Conservation (phyloP, 2,329 filamentous ascomycete genomes). For the Venturia carpophila region DNA sequence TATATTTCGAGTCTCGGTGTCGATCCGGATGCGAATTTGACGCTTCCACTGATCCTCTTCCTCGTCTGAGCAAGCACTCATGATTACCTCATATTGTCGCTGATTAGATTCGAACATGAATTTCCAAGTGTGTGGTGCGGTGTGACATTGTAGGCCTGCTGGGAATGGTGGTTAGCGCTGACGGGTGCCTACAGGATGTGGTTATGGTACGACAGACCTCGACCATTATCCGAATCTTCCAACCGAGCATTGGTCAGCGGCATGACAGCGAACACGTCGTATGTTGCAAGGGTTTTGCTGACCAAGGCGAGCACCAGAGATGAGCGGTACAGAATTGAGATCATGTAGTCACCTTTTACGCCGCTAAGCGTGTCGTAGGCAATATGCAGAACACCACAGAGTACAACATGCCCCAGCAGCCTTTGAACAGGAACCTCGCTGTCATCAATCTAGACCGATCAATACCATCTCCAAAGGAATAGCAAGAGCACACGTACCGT, state of each 20-base stretch:
- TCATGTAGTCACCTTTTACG: slow-evolving; percentile 71
- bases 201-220: slow-evolving; percentile 40
- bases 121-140: slow-evolving; percentile 86
- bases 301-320: slow-evolving; percentile 68
- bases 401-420: slow-evolving; percentile 67
- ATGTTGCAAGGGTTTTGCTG: slow-evolving; percentile 56
- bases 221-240: slow-evolving; percentile 66
- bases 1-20: slow-evolving; percentile 43
- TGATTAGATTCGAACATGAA: slow-evolving; percentile 71
- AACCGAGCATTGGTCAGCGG: slow-evolving; percentile 57
- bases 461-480: neutral
- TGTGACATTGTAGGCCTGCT: slow-evolving; percentile 79
- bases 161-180: neutral
- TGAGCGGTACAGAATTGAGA: slow-evolving; percentile 74
- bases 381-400: slow-evolving; percentile 77
- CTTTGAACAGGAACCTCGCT: slow-evolving; percentile 50
- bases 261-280: slow-evolving; percentile 69
- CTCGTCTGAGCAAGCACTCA: slow-evolving; percentile 73
- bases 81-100: slow-evolving; percentile 72
- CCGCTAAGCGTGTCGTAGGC: slow-evolving; percentile 67
- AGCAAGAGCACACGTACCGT: slow-evolving; percentile 47
- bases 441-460: slow-evolving; percentile 22
- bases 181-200: slow-evolving; percentile 19
- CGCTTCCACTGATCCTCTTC: slow-evolving; percentile 77
- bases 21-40: slow-evolving; percentile 50